Percentiles rank a stretch among this genome's conserved stretches.
Conservation (phyloP, 2,329 filamentous ascomycete species). For the Teratosphaeria destructans region DNA sequence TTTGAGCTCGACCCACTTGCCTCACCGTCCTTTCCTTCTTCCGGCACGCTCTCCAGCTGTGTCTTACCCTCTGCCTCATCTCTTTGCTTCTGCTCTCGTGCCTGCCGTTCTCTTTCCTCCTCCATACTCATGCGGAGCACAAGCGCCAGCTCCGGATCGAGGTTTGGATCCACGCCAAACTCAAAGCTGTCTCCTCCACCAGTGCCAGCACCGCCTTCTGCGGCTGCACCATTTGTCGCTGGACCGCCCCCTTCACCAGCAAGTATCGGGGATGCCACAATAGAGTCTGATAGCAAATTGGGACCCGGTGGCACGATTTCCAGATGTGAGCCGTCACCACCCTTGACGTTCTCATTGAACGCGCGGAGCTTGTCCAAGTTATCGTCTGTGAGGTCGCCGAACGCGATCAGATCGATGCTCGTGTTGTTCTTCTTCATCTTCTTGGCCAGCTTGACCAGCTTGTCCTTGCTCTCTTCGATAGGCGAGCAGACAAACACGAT, state of each 20-base stretch:
- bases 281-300: constrained; percentile 83
- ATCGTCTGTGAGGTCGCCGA: constrained; percentile 86
- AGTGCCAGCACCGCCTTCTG: constrained; percentile 32
- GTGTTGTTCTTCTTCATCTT: constrained; percentile 99
- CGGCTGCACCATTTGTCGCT: constrained; percentile 40
- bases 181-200: constrained; percentile 61
- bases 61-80: constrained; percentile 59
- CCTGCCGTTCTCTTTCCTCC: constrained; percentile 89
- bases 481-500: constrained; percentile 94
- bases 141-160: constrained; percentile 88
- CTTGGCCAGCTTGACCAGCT: constrained; percentile 79
- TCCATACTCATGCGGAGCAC: constrained; percentile 96
- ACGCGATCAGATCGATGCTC: constrained; percentile 86
- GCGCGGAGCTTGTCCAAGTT: constrained; percentile 80
- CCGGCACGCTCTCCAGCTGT: constrained; percentile 66
- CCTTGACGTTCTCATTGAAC: constrained; percentile 89
- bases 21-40: constrained; percentile 49
- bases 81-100: constrained; percentile 69
- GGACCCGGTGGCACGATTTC: constrained; percentile 84
- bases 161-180: constrained; percentile 80
- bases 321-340: constrained; percentile 80
- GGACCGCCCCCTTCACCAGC: constrained; percentile 63
- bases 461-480: constrained; percentile 79
- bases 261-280: constrained; percentile 81
- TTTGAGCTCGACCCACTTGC: constrained; percentile 42